phyloP scores from a whole-genome alignment of 2,329 filamentous ascomycete genomes.

The Fusarium vanettenii region DNA sequence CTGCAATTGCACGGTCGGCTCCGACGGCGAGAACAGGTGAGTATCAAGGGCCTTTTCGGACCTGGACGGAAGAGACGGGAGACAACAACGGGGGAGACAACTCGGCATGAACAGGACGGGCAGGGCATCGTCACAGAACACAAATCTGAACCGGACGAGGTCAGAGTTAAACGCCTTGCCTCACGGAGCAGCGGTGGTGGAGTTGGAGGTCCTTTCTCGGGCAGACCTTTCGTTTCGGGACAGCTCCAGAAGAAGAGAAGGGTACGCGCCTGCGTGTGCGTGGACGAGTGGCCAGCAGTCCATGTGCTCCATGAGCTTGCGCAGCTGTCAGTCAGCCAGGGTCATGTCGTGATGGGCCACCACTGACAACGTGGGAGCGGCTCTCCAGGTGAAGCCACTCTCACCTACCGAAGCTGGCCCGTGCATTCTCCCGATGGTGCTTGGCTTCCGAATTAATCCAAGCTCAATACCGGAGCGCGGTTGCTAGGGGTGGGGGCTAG shows the following conservation, averaged over 20 bases:
- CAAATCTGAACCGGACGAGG: conserved; percentile 6
- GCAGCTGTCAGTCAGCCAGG: neutral
- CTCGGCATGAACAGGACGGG: neutral
- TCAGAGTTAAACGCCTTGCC: conserved; percentile 16
- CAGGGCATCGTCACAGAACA: neutral
- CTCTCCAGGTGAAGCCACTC: conserved; percentile 29
- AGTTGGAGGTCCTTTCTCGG: conserved; percentile 35
- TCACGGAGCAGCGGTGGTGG: conserved; percentile 27
- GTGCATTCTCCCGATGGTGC: conserved; percentile 19
- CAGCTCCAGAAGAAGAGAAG: conserved; percentile 14
- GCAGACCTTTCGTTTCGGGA: conserved; percentile 5
- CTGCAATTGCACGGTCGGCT: neutral
- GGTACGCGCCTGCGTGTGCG: conserved; percentile 4
- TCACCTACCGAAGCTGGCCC: conserved; percentile 18
- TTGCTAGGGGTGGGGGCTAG: conserved; percentile 13
- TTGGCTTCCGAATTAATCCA: conserved; percentile 37
- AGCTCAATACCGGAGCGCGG: conserved; percentile 14
- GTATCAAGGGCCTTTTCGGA: neutral
- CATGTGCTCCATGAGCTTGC: conserved; percentile 5
- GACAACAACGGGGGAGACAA: neutral
- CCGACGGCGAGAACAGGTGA: conserved; percentile 1
- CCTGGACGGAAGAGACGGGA: neutral
- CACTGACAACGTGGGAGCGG: conserved; percentile 18
- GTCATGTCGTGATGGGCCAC: conserved; percentile 19
- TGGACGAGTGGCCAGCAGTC: neutral